Base-by-base conservation (phyloP, 2,329 filamentous ascomycete species). In the Phialophora expanda region DNA sequence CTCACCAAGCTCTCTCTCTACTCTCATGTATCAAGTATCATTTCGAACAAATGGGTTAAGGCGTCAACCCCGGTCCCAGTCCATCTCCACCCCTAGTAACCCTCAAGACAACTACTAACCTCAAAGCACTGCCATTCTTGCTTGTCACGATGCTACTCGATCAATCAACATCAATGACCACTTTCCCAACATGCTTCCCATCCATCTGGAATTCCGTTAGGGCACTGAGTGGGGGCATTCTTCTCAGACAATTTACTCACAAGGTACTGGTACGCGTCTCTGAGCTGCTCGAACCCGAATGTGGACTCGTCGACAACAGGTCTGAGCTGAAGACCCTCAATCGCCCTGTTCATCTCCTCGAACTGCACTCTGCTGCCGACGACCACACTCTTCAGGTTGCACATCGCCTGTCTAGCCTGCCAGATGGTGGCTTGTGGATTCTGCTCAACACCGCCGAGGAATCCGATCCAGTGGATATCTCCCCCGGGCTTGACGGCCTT, bases 221-320 rank as follows among this genome's bases (percentile, higher is more conserved):
- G 2, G 9, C 5, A 28, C 6, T 5, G 12, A 8, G 2, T 11
- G 2, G 11, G 6, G 38, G 0, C 20, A 7, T 26, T 6, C 9
- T 51, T 7, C 9, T 22, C 14, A 8, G 14, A 44, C 17, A n/a
- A 20, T 3, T 20, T 11, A 26, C 48, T 51, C 4, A 51, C 20
- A 22, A 51, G 9, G 6, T 51, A 51, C 22, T 79, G 24, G 14
- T 32, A 58, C 12, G 24, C 44, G 11, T 48, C 22, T 20, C n/a
- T 30, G 17, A 28, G 12, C 17, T 32, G 14, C 24, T 59, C 24
- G 6, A 34, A 12, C 8, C 14, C 24, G 4, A 50, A 32, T 2
- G 12, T 32, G 7, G 9, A 26, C 11, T 32, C 8, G 24, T 34
- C 56, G 8, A 59, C 9, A 22, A 59, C 12, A 1, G 41, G 24